Conservation (phyloP, 768 basidiomycete genomes). For the Termitomyces sp. region DNA sequence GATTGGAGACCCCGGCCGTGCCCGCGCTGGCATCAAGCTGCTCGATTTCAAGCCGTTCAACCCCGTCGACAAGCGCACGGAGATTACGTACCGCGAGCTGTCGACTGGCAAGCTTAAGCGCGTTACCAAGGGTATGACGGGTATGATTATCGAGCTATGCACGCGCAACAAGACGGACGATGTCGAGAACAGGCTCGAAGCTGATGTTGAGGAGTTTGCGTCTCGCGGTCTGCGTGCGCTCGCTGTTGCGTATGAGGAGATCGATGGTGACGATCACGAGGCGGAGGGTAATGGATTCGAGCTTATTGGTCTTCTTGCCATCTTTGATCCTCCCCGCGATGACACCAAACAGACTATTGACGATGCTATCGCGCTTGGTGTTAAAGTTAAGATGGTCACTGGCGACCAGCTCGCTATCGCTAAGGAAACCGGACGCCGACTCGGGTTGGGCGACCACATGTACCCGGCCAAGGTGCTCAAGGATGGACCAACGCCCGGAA, state of each 20-base stretch:
- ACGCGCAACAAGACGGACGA: slow-evolving; percentile 95
- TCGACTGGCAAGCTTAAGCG: slow-evolving; percentile 95
- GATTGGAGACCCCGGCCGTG: slow-evolving; percentile 63
- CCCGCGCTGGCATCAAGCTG: slow-evolving; percentile 90
- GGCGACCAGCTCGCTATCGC: slow-evolving; percentile 99
- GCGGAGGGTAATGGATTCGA: slow-evolving; percentile 96
- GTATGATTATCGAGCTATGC: slow-evolving; percentile 96
- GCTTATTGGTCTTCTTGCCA: slow-evolving; percentile 93
- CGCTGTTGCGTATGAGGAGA: slow-evolving; percentile 92
- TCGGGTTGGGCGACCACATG: slow-evolving; percentile 99
- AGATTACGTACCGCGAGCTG: slow-evolving; percentile 96
- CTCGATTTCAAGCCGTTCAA: slow-evolving; percentile 99
- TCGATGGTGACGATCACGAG: slow-evolving; percentile 77
- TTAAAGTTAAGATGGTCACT: slow-evolving; percentile 99
- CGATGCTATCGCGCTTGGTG: slow-evolving; percentile 91
- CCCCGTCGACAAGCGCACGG: slow-evolving; percentile 98
- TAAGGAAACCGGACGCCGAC: slow-evolving; percentile 97
- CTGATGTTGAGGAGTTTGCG: slow-evolving; percentile 95
- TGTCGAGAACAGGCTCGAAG: slow-evolving; percentile 84
- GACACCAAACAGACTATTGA: slow-evolving; percentile 99
- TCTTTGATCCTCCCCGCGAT: slow-evolving; percentile 96
- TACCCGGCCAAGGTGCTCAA: slow-evolving; percentile 99
- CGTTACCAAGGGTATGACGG: slow-evolving; percentile 99
- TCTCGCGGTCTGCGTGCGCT: slow-evolving; percentile 95
- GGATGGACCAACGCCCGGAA: slow-evolving; percentile 86